Base-by-base conservation (phyloP, 2,329 filamentous ascomycete species). In the Hypoxylon sp. region DNA sequence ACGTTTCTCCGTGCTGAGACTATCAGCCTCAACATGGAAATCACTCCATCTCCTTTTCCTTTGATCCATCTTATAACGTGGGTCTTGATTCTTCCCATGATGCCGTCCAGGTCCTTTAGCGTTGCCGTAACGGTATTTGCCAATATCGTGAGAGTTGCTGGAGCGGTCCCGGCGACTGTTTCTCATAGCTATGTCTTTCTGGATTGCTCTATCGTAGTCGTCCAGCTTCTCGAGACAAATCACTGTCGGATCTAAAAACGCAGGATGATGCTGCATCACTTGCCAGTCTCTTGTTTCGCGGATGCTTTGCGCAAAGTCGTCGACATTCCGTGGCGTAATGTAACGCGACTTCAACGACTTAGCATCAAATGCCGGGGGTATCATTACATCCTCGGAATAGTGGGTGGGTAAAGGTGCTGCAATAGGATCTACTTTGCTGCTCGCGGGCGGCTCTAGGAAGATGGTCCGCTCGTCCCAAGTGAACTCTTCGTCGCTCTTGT, bases 271-370 rank as follows among this genome's bases (percentile, higher is more conserved):
- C 40, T 74, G 71, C 65, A 75, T 70, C 12, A 70, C 53, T 11
- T 72, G 68, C 75, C 75, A 77, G 52, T 73, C 70, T 49, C 72
- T 71, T 7, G 75, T 76, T 40, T 77, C 71, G 14, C 75, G 72
- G 46, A 77, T 60, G 42, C 70, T 73, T 54, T 72, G 60, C 1
- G 75, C 68, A 44, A 77, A 77, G 36, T 77, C 75, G 38, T 77
- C 75, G 0, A 76, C 61, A 44, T 77, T 77, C 4, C 60, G 60
- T 14, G 69, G 52, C 5, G 71, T 76, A 24, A 76, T 71, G 38
- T 74, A 76, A 54, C 67, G 71, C 11, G 75, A 76, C 30, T 72
- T 75, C n/a, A 77, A 67, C 26, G 66, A 67, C 28, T 72, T 71
- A 12, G 73, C 74, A 54, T 71, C 72, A 50, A 73, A 76, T 14